These are phyloP conservation scores for Yamadazyma phyllophila DNA, from an alignment of 805 yeast genomes.

Conservation along the genomic window DNA sequence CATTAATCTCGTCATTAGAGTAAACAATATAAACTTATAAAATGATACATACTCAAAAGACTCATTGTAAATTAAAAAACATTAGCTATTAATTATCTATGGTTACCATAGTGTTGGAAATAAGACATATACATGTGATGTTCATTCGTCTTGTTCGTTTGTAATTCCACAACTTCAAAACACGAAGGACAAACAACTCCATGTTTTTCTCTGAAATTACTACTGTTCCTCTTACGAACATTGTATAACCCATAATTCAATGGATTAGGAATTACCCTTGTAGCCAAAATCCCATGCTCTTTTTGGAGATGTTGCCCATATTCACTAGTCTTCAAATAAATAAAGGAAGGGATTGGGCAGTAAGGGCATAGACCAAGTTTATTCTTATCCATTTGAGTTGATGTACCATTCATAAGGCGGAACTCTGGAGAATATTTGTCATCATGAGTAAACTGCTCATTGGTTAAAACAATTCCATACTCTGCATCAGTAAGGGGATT, in stretches of 20 bases:
- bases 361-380: conserved; percentile 9
- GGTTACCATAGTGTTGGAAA: conserved; percentile 4
- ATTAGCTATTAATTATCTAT: conserved; percentile 1
- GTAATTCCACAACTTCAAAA: conserved; percentile 4
- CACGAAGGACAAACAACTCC: conserved; percentile 10
- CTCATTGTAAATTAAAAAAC: background rate
- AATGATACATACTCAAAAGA: background rate
- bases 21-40: background rate
- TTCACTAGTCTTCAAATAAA: conserved; percentile 6
- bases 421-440: conserved; percentile 8
- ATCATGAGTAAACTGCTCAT: conserved; percentile 1
- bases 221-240: conserved; percentile 3
- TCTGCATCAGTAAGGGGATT: background rate
- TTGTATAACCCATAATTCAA: conserved; percentile 4
- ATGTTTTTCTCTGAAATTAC: background rate
- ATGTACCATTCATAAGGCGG: background rate
- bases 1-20: background rate
- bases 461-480: conserved; percentile 2
- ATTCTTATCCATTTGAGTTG: background rate
- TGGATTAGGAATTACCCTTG: conserved; percentile 7
- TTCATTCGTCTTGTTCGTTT: background rate
- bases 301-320: conserved; percentile 6
- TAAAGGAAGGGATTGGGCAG: conserved; percentile 3
- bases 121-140: conserved; percentile 2
- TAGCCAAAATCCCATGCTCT: conserved; percentile 7